Conservation (phyloP, 257 asterid species). For the Petunia secreta region DNA sequence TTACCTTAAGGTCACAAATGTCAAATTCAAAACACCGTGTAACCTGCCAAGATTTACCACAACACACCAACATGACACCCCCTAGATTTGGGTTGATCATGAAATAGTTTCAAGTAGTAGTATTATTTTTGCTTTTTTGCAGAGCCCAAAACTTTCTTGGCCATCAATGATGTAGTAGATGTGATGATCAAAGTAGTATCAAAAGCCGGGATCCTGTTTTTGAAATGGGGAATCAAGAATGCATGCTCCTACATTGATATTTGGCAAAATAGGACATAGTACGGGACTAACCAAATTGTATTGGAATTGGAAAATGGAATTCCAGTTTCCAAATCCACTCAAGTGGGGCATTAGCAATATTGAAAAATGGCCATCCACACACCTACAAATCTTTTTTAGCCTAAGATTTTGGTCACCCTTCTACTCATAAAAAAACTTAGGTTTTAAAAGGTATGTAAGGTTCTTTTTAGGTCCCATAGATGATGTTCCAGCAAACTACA, state of each 20-base stretch:
- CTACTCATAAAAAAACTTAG: no score
- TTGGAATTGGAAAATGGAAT: conserved; percentile 28
- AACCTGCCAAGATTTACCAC: no score
- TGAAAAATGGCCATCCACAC: conserved; percentile 33
- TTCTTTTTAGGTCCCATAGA: conserved; percentile 29
- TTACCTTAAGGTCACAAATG: no score
- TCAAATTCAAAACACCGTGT: no score
- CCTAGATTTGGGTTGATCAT: not conserved
- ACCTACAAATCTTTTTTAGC: conserved; percentile 12
- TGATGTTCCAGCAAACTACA: conserved; percentile 29
- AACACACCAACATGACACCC: no score
- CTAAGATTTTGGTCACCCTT: no score
- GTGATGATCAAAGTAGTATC: conserved; percentile 28
- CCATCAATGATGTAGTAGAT: conserved; percentile 32
- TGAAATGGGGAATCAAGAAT: conserved; percentile 26
- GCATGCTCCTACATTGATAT: conserved; percentile 27
- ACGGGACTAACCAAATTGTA: conserved; percentile 21
- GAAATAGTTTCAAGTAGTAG: not conserved
- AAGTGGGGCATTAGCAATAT: conserved; percentile 20
- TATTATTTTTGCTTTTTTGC: conserved; percentile 11
- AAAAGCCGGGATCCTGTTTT: conserved; percentile 22
- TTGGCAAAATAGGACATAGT: conserved; percentile 19
- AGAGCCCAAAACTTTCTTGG: conserved; percentile 31
- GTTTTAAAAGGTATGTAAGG: not conserved
- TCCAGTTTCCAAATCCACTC: conserved; percentile 20